Base-by-base conservation (phyloP, 257 asterid species). In the Penstemon eatonii region DNA sequence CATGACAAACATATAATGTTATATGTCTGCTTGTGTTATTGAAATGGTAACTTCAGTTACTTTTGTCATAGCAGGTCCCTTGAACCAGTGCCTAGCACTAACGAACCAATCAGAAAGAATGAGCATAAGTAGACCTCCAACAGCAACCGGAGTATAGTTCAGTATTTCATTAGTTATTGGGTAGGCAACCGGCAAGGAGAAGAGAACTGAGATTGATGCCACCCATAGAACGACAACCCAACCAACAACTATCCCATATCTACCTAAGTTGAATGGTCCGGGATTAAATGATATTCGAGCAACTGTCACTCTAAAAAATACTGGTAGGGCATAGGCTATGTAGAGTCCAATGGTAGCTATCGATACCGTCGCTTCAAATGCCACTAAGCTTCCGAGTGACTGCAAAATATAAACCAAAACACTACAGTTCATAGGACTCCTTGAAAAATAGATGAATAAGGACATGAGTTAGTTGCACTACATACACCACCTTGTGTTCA, bases 341-440 rank as follows among this genome's bases (percentile, higher is more conserved):
- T 93, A 90, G 56, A 93, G 97, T 11, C 99, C 99, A 2, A 93
- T 88, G 4, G 97, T 93, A 11, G 97, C 97, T 72, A 93, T 87
- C 5, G 99, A 93, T 58, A 89, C 96, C 99, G 90, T 93, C 7
- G 99, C 97, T 80, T 93, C 92, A 73, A 90, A 93, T 51, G 99
- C 99, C 13, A 93, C 99, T 53, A 84, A 47, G 87, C 99, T 93
- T 64, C 97, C 96, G 6, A 93, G 90, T 56, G 97, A 93, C 97
- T 94, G 90, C 83, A n/a, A 83, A 64, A 40, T 13, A 38, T 50
- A 49, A 15, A 37, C 39, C 4, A 43, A 13, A 58, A 42, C 42
- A 57, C 13, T 10, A n/a, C 8, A 19, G 5, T 44, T 19, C 11
- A 33, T 33, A n/a, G 8, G 11, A 3, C 11, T 19, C 19, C 12